These are phyloP conservation scores for Delphinella strobiligena DNA, from an alignment of 2,329 filamentous ascomycete genomes.

Conservation along the genomic window DNA sequence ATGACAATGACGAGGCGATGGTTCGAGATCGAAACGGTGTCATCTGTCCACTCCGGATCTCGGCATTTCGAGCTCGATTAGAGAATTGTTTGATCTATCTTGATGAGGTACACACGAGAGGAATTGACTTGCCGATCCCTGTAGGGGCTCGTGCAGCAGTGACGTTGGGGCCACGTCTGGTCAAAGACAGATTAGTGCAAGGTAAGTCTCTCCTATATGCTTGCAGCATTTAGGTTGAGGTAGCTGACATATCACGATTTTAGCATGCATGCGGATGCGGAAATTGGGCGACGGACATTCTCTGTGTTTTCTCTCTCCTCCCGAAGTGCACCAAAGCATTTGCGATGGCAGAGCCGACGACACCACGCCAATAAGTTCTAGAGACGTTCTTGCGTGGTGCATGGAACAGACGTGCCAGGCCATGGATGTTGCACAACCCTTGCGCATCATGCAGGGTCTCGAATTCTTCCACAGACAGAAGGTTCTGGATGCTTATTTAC, in stretches of 20 bases:
- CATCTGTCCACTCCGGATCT: conserved; percentile 41
- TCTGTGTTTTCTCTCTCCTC: conserved; percentile 46
- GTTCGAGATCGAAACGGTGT: conserved; percentile 39
- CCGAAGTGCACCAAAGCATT: conserved; percentile 49
- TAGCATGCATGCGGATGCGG: conserved; percentile 60
- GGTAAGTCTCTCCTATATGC: conserved; percentile 30
- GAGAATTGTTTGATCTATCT: conserved; percentile 54
- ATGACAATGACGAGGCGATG: conserved; percentile 41
- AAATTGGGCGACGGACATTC: conserved; percentile 56
- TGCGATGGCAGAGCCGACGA: conserved; percentile 13
- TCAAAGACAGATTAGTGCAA: conserved; percentile 59
- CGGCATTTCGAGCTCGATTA: conserved; percentile 45
- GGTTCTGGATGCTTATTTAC: conserved; percentile 21
- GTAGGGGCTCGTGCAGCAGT: conserved; percentile 49
- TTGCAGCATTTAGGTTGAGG: background rate
- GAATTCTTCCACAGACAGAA: conserved; percentile 33
- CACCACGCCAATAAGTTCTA: conserved; percentile 26
- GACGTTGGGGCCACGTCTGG: conserved; percentile 51
- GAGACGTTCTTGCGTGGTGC: conserved; percentile 48
- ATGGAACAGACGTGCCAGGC: conserved; percentile 46
- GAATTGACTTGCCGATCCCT: conserved; percentile 55
- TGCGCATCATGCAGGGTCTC: conserved; percentile 51
- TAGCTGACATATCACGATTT: conserved; percentile 2
- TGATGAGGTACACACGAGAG: conserved; percentile 58
- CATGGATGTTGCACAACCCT: conserved; percentile 36